phyloP scores from a whole-genome alignment of 768 basidiomycete genomes.

The Grammothele lineata region DNA sequence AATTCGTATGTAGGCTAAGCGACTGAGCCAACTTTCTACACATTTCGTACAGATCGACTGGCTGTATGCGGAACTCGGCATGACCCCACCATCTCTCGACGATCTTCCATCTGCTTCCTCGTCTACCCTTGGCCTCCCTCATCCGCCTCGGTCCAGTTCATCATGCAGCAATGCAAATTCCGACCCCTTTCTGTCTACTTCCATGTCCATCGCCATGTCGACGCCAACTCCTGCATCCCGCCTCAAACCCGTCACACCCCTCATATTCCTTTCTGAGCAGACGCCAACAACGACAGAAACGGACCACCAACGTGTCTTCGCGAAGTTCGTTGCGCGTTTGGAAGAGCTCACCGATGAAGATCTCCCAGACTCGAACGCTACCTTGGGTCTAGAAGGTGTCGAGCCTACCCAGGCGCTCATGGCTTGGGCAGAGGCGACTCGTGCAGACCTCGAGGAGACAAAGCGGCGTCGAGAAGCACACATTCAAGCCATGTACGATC shows the following conservation, averaged over 20 bases:
- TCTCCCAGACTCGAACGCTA: slow-evolving; percentile 32
- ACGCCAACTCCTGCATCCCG: slow-evolving; percentile 33
- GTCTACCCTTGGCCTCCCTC: slow-evolving; percentile 25
- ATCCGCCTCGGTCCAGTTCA: slow-evolving; percentile 29
- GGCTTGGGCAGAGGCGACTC: slow-evolving; percentile 59
- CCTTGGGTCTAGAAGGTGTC: slow-evolving; percentile 64
- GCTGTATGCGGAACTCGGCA: slow-evolving; percentile 79
- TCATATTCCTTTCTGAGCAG: slow-evolving; percentile 29
- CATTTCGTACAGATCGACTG: slow-evolving; percentile 77
- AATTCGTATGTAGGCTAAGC: slow-evolving; percentile 53
- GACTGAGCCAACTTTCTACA: slow-evolving; percentile 57
- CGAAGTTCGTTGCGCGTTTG: slow-evolving; percentile 56
- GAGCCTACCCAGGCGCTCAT: slow-evolving; percentile 77
- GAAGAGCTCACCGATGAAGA: slow-evolving; percentile 55
- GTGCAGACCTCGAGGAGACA: slow-evolving; percentile 59
- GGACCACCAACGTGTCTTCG: slow-evolving; percentile 57
- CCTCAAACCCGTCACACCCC: slow-evolving; percentile 29
- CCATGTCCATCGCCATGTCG: slow-evolving; percentile 25
- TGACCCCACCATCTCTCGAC: slow-evolving; percentile 54
- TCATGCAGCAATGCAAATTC: slow-evolving; percentile 25
- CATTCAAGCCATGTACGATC: slow-evolving; percentile 93
- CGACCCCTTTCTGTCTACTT: slow-evolving; percentile 35
- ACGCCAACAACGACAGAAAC: slow-evolving; percentile 25
- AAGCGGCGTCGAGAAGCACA: slow-evolving; percentile 73
- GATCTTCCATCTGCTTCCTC: slow-evolving; percentile 35